Evolutionary conservation across 176 grass and related monocot genomes (phyloP).

Genomic region (Tillandsia fasciculata): DNA sequence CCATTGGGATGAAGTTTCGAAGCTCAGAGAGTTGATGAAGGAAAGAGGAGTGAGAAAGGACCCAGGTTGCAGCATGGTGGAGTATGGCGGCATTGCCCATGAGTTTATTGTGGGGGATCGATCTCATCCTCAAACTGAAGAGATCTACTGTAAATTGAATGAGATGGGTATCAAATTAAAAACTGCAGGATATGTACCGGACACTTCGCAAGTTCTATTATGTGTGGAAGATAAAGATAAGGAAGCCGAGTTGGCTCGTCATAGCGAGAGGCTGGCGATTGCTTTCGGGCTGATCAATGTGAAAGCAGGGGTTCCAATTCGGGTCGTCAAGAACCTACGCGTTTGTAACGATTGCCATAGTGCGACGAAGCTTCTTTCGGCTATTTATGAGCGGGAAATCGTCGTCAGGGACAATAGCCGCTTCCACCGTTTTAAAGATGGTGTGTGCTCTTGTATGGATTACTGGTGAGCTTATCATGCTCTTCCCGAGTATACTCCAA

Average conservation of each 20-base stretch:
- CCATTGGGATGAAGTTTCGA: background rate
- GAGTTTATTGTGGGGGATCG: constrained; percentile 2
- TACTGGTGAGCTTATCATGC: background rate
- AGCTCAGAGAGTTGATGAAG: constrained; percentile 6
- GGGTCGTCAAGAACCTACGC: constrained; percentile 4
- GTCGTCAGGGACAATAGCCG: constrained; percentile 8
- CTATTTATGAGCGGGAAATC: constrained; percentile 9
- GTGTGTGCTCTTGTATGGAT: constrained; percentile 2
- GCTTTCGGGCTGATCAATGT: constrained; percentile 7
- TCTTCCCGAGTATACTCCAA: background rate
- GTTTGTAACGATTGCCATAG: constrained; percentile 10
- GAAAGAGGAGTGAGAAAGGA: constrained; percentile 13
- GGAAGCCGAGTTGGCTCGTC: constrained; percentile 6
- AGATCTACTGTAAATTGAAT: constrained; percentile 2
- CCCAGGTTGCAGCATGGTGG: constrained; percentile 4
- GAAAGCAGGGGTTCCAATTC: background rate
- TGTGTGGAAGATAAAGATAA: constrained; percentile 3
- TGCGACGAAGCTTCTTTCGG: constrained; percentile 9
- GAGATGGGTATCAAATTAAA: constrained; percentile 8
- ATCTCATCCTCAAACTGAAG: constrained; percentile 2
- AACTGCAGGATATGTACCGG: constrained; percentile 1
- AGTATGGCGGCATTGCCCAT: background rate
- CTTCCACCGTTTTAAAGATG: constrained; percentile 10
- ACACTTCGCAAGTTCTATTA: constrained; percentile 2
- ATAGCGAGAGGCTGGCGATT: constrained; percentile 6